Percentiles rank a stretch among this genome's conserved stretches.
Evolutionary conservation across 306 rosid genomes (phyloP).

Genomic region (Glycyrrhiza uralensis): DNA sequence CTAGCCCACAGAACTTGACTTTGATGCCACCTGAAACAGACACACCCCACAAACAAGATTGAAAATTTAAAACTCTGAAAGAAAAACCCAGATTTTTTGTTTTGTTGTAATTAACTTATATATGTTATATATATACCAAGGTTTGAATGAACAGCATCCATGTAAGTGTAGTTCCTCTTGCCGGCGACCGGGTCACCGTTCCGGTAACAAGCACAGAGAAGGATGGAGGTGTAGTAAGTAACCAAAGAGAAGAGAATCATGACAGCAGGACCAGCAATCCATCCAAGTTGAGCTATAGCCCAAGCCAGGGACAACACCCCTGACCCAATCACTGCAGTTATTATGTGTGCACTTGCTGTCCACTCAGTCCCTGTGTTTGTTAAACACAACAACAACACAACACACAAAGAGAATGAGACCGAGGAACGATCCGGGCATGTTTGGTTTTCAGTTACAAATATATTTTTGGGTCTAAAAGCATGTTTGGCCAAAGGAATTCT

Average conservation of each 20-base stretch:
- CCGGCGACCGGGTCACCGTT: conserved; percentile 62
- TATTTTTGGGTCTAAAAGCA: no score
- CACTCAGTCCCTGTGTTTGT: conserved; percentile 51
- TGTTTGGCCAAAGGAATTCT: no score
- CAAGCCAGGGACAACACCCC: conserved; percentile 83
- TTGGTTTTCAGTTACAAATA: no score
- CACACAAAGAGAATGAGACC: neutral
- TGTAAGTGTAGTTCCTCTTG: conserved; percentile 86
- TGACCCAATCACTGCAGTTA: conserved; percentile 86
- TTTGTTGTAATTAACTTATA: no score
- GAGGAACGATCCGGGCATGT: neutral
- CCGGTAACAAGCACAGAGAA: conserved; percentile 75
- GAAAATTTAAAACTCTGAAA: neutral
- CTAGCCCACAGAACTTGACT: conserved; percentile 69
- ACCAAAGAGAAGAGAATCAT: conserved; percentile 74
- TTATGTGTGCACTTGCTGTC: conserved; percentile 84
- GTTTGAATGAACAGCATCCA: conserved; percentile 66
- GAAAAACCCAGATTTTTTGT: neutral
- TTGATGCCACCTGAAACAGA: conserved; percentile 49
- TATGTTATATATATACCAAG: no score
- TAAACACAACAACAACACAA: neutral
- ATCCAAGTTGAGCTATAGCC: conserved; percentile 90
- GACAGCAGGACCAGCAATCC: conserved; percentile 79
- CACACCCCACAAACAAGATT: neutral
- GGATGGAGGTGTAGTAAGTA: conserved; percentile 74